Percentiles rank a stretch among this genome's conserved stretches.
These are phyloP conservation scores for Ustulina deusta DNA, from an alignment of 2,329 filamentous ascomycete genomes.

Conservation along the genomic window DNA sequence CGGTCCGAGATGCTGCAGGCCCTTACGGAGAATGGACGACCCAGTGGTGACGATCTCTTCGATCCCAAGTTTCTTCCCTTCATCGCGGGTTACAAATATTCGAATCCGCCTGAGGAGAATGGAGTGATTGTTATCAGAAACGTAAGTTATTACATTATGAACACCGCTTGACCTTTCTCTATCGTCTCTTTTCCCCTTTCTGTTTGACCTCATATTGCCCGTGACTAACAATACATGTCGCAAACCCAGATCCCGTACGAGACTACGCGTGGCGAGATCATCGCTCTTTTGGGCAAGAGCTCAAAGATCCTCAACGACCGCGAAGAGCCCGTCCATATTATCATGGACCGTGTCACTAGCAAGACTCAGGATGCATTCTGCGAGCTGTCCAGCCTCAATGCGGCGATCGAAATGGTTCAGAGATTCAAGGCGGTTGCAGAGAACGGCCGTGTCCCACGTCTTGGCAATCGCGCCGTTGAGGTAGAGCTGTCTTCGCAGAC, in stretches of 20 bases:
- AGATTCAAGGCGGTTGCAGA: conserved; percentile 41
- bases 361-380: conserved; percentile 62
- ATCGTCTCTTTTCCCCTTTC: not conserved
- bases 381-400: conserved; percentile 59
- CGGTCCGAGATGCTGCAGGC: conserved; percentile 32
- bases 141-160: conserved; percentile 53
- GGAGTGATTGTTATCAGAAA: conserved; percentile 65
- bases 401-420: conserved; percentile 57
- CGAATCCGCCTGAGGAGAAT: conserved; percentile 4
- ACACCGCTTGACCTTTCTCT: not conserved
- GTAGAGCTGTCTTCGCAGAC: conserved; percentile 68
- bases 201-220: accelerated
- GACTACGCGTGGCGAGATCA: conserved; percentile 55
- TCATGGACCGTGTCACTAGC: conserved; percentile 60
- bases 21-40: conserved; percentile 28
- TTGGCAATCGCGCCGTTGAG: conserved; percentile 69
- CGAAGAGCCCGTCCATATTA: conserved; percentile 60
- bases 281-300: conserved; percentile 60
- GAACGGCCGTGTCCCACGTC: conserved; percentile 56
- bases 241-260: conserved; percentile 57
- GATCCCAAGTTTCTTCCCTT: conserved; percentile 33
- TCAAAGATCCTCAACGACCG: conserved; percentile 56
- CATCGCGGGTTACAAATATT: conserved; percentile 5
- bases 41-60: conserved; percentile 19
- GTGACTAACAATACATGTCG: conserved; percentile 15